phyloP scores from a whole-genome alignment of 1,284 basidiomycete species.

The Rhodotorula sp. region DNA sequence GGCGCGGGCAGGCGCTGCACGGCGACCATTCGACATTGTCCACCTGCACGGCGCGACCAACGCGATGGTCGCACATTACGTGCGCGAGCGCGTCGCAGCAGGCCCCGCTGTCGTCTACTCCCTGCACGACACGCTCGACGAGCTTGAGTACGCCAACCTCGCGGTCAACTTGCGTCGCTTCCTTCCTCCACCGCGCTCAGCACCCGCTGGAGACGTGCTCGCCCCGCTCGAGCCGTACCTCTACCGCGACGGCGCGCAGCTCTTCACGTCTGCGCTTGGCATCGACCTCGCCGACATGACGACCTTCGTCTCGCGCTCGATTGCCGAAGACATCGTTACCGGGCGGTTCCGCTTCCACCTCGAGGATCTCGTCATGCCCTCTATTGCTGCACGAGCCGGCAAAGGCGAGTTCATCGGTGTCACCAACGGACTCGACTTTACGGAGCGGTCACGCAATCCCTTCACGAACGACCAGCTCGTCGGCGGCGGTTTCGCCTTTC shows the following conservation, averaged over 20 bases:
- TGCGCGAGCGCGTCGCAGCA: conserved; percentile 4
- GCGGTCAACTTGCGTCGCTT: conserved; percentile 13
- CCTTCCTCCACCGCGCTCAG: conserved; percentile 7
- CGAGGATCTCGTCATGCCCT: conserved; percentile 36
- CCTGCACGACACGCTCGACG: conserved; percentile 37
- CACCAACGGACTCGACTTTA: conserved; percentile 35
- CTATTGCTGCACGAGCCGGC: conserved; percentile 12
- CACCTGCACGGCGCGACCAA: conserved; percentile 40
- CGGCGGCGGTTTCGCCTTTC: conserved; percentile 19
- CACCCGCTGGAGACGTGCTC: not conserved
- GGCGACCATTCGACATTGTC: conserved; percentile 21
- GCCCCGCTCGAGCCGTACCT: conserved; percentile 17
- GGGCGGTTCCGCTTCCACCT: conserved; percentile 33
- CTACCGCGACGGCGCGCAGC: conserved; percentile 16
- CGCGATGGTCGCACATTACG: conserved; percentile 32
- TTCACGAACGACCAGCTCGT: conserved; percentile 13
- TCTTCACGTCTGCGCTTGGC: conserved; percentile 34
- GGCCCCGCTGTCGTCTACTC: conserved; percentile 33
- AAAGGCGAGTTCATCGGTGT: conserved; percentile 27
- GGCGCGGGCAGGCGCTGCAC: not conserved
- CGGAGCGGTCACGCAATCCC: conserved; percentile 29
- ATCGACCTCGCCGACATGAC: conserved; percentile 31
- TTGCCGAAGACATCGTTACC: conserved; percentile 31
- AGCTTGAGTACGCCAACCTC: conserved; percentile 36
- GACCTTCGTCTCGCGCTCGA: conserved; percentile 35